phyloP scores from a whole-genome alignment of 1,139 yeast genomes.

The Eremothecium cymbalariae region DNA sequence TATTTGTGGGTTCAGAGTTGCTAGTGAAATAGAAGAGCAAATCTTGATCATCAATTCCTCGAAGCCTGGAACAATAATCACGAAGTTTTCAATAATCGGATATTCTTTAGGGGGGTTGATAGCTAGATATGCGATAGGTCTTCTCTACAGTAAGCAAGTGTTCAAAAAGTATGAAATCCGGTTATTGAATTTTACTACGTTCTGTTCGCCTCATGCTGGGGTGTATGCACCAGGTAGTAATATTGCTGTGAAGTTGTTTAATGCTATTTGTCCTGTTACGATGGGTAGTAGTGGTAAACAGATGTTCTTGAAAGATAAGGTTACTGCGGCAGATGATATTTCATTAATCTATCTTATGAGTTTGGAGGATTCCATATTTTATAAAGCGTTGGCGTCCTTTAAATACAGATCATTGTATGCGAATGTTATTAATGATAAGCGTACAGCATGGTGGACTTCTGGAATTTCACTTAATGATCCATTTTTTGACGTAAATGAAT shows the following conservation, averaged over 20 bases:
- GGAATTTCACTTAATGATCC: conserved; percentile 63
- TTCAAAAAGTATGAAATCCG: conserved; percentile 36
- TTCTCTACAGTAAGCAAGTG: conserved; percentile 46
- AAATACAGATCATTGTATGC: conserved; percentile 53
- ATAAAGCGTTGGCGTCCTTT: conserved; percentile 47
- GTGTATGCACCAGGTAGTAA: conserved; percentile 54
- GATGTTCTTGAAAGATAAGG: conserved; percentile 52
- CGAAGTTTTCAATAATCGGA: conserved; percentile 62
- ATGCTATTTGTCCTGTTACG: conserved; percentile 50
- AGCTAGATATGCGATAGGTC: conserved; percentile 68
- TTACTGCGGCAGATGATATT: conserved; percentile 15
- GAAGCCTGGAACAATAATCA: conserved; percentile 27
- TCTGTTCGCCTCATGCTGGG: conserved; percentile 82
- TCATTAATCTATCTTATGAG: conserved; percentile 65
- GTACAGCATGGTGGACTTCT: conserved; percentile 78
- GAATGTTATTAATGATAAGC: conserved; percentile 66
- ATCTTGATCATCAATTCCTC: conserved; percentile 28
- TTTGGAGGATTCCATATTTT: conserved; percentile 51
- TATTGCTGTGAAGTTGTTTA: conserved; percentile 43
- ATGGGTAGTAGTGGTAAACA: conserved; percentile 68
- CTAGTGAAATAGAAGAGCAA: conserved; percentile 52
- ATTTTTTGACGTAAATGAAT: conserved; percentile 32
- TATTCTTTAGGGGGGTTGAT: conserved; percentile 81
- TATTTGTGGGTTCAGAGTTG: conserved; percentile 70
- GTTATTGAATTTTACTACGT: conserved; percentile 60